Evolutionary conservation across 2,329 filamentous ascomycete species (phyloP), one percentile per base, ranked within the genome.

Genomic region (Phyllosticta citrichinensis): DNA sequence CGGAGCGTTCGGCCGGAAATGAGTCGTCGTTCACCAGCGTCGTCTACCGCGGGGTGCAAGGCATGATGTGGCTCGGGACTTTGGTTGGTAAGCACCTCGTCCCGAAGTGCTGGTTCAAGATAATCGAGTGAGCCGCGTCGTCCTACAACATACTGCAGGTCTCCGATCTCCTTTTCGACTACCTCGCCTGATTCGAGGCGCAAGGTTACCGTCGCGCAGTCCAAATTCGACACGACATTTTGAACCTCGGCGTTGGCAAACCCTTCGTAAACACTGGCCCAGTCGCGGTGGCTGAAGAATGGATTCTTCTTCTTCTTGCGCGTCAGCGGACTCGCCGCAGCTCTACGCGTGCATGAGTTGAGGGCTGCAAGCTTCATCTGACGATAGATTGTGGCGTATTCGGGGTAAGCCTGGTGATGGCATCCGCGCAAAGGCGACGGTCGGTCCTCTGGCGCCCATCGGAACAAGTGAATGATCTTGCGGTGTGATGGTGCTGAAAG

Each of bases 401-500:
- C 83, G 0, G 83, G 83, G 66, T 86, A 86, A 30, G 82, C 83
- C 53, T 81, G 78, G 55, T 82, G 79, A 66, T 86, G 83, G 62
- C 83, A 85, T 47, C 79, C 78, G 20, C 80, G 79, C 12, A 86
- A 70, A 2, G 83, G 83, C 0, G 81, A 84, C 0, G 82, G 81
- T 19, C 77, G 75, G 5, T 73, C 75, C 9, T 82, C 75, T 0
- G 82, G 80, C n/a, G 77, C 75, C 83, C 83, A 86, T 67, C 81
- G 81, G 68, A 80, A 86, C 58, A 84, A 68, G 65, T 86, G 83
- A n/a, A 85, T 70, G 52, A 86, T 78, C 58, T 76, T 80, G 55
- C 79, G 79, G n/a, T 72, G 66, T 14, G 74, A 68, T 27, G 77
- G 73, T 20, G 79, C 75, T 5, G 81, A 83, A 50, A 84, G 80